phyloP scores from a whole-genome alignment of 1,284 basidiomycete genomes.

The Marasmius tenuissimus region DNA sequence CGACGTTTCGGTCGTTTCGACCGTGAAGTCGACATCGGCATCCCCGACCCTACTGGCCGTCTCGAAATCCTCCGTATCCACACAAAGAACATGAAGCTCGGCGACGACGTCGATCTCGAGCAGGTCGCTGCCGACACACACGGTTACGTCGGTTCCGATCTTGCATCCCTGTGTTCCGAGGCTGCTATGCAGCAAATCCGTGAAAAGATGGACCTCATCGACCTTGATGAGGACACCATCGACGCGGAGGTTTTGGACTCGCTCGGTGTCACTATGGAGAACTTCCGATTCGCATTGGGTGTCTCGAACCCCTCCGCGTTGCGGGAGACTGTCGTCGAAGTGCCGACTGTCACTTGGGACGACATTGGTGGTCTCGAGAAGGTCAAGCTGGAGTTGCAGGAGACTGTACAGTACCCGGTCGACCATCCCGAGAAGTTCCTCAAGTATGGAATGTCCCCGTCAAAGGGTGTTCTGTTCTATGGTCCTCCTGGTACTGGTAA shows the following conservation, averaged over 20 bases:
- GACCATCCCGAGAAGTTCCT: slow-evolving; percentile 99
- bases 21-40: slow-evolving; percentile 98
- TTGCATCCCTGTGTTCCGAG: slow-evolving; percentile 95
- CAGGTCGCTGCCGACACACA: slow-evolving; percentile 98
- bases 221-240: slow-evolving; percentile 93
- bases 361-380: slow-evolving; percentile 99
- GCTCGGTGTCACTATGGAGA: slow-evolving; percentile 96
- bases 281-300: slow-evolving; percentile 96
- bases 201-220: slow-evolving; percentile 97
- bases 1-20: slow-evolving; percentile 99
- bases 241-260: slow-evolving; percentile 97
- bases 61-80: slow-evolving; percentile 98
- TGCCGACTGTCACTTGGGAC: slow-evolving; percentile 89
- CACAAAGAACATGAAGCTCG: slow-evolving; percentile 99
- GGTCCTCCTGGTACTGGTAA: slow-evolving; percentile 98
- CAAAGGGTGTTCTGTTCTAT: slow-evolving; percentile 98
- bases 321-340: slow-evolving; percentile 95
- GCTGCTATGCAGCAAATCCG: slow-evolving; percentile 99
- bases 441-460: slow-evolving; percentile 99
- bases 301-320: slow-evolving; percentile 96
- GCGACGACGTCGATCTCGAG: slow-evolving; percentile 97
- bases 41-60: slow-evolving; percentile 97
- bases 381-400: slow-evolving; percentile 98
- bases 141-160: slow-evolving; percentile 98
- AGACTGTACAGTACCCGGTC: slow-evolving; percentile 99